Evolutionary conservation across 805 yeast genomes (phyloP).

Genomic region (Schizosaccharomyces cryophilus): DNA sequence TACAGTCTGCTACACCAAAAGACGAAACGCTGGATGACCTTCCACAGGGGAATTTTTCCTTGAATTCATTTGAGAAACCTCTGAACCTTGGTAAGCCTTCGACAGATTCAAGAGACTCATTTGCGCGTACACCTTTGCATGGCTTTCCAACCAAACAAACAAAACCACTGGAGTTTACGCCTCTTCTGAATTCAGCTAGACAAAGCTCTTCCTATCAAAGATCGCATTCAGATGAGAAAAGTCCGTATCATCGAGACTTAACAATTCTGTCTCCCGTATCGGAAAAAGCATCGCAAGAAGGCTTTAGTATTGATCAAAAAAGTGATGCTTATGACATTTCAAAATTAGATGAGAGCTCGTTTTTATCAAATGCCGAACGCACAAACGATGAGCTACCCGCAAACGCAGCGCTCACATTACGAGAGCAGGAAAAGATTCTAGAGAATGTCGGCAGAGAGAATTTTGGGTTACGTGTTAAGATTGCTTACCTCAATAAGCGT

Average conservation of each 20-base stretch:
- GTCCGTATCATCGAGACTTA: not conserved
- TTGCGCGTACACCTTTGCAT: too few species aligned
- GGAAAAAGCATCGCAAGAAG: not conserved
- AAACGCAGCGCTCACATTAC: not conserved
- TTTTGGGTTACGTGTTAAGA: not conserved
- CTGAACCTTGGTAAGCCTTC: too few species aligned
- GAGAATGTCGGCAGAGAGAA: not conserved
- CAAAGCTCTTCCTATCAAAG: not conserved
- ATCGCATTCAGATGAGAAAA: not conserved
- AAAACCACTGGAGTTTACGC: too few species aligned
- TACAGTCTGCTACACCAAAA: too few species aligned
- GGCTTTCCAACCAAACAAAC: too few species aligned
- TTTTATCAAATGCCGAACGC: not conserved
- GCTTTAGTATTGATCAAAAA: not conserved
- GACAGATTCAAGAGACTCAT: too few species aligned
- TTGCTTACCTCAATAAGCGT: not conserved
- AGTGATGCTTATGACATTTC: not conserved
- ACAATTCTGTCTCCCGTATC: not conserved
- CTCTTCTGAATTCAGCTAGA: too few species aligned
- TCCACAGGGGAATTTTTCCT: too few species aligned
- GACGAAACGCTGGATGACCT: too few species aligned
- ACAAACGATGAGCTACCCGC: not conserved
- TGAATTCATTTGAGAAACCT: too few species aligned
- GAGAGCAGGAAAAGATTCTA: not conserved
- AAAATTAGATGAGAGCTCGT: not conserved